Base-by-base conservation (phyloP, 352 stramenopile species). In the Globisporangium perplexum region DNA sequence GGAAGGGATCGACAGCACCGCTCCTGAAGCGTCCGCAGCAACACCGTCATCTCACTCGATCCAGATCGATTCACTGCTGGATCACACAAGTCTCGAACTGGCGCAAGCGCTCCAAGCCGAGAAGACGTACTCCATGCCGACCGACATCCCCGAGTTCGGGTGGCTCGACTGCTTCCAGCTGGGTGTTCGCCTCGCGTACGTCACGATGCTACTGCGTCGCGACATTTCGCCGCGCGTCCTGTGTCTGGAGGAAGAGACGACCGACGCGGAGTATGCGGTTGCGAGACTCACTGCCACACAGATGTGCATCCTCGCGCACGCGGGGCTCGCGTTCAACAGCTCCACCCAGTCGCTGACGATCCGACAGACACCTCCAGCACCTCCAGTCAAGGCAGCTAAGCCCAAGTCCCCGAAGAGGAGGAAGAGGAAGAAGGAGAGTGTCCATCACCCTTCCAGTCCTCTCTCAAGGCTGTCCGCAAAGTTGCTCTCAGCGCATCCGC, bases 121-220 rank as follows among this genome's bases (percentile, higher is more conserved):
- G 46, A 81, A 79, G 53, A 74, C 60, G 31, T 74, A 83, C 38
- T 43, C 51, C 0, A 28, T 64, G 7, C 69, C 74, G 0, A 50
- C 59, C 14, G 78, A 89, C 38, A 66, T 79, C 1, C 65, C 67
- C 1, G 38, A 65, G 26, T 73, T 87, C 42, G 75, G 75, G 0
- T 87, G 63, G 71, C 60, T 49, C 46, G 55, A 86, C 51, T 72
- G 64, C 39, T 75, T 74, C 47, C 67, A 80, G 45, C 66, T 89
- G 28, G 78, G 78, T 3, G 7, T 68, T 0, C 57, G n/a, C 7
- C 55, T 89, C n/a, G 55, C 73, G 1, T 86, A 84, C 45, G 71
- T 59, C 30, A 54, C 58, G 1, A 63, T 89, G 45, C 63, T 81
- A 26, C 60, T 89, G 17, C 73, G 78, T 3, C 62, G 70, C 22